phyloP scores from a whole-genome alignment of 1,284 basidiomycete genomes.

The Ganoderma multipileum region DNA sequence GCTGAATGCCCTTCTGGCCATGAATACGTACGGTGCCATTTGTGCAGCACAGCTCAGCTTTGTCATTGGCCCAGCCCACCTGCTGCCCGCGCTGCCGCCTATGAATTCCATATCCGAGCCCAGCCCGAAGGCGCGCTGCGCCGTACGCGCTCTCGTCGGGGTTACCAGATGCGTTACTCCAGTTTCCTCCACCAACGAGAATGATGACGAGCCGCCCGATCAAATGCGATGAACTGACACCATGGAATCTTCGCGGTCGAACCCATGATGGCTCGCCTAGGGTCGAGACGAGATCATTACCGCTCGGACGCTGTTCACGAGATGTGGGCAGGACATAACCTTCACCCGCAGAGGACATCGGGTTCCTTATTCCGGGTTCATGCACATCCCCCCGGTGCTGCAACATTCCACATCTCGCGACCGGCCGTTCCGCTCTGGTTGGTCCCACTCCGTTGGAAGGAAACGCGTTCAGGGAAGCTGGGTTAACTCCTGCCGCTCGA shows the following conservation, averaged over 20 bases:
- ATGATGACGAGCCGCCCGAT: constrained; percentile 21
- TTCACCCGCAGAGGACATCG: constrained; percentile 10
- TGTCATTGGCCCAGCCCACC: neutral
- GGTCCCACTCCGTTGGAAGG: neutral
- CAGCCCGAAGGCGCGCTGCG: constrained; percentile 1
- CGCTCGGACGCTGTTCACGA: constrained; percentile 20
- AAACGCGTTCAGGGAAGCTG: constrained; percentile 2
- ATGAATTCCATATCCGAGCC: constrained; percentile 5
- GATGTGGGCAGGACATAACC: constrained; percentile 19
- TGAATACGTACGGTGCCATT: constrained; percentile 4
- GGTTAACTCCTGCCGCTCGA: neutral
- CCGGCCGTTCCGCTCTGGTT: constrained; percentile 5
- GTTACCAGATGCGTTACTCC: constrained; percentile 1
- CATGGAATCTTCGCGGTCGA: constrained; percentile 1
- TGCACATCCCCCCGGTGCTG: neutral
- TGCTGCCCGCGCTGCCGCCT: neutral
- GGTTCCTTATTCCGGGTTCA: neutral
- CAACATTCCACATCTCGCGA: neutral
- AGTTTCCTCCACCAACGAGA: constrained; percentile 6
- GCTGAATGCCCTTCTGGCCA: neutral
- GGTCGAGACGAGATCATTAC: constrained; percentile 16
- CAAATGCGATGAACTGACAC: constrained; percentile 19
- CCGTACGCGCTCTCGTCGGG: constrained; percentile 9
- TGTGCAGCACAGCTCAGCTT: neutral
- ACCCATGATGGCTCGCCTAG: neutral